Conservation (phyloP, 371 early-diverging fungal species). For the Amoeboaphelidium occidentale region DNA sequence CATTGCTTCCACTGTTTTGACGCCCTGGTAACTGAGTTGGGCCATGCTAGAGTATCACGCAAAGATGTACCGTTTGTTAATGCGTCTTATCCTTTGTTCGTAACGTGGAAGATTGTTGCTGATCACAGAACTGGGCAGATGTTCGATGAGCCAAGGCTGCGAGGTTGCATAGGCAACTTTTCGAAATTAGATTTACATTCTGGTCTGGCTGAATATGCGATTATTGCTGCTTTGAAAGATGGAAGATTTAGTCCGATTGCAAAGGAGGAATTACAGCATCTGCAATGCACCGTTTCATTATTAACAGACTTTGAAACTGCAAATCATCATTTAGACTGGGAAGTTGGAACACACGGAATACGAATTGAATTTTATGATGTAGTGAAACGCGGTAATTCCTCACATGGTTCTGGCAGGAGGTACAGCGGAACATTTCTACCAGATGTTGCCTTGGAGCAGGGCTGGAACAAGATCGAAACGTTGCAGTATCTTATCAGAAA, state of each 20-base stretch:
- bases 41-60: no score
- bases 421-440: not conserved
- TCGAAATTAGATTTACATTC: not conserved
- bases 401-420: no score
- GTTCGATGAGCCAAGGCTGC: not conserved
- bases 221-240: not conserved
- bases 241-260: not conserved
- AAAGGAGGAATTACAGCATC: not conserved
- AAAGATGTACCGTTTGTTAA: no score
- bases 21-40: no score
- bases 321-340: not conserved
- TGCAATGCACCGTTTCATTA: not conserved
- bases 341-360: not conserved
- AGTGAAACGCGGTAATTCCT: no score
- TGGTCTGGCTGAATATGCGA: not conserved
- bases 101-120: not conserved
- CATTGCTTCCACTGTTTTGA: no score
- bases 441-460: not conserved
- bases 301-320: not conserved
- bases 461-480: not conserved
- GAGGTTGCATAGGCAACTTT: not conserved
- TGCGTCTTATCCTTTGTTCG: not conserved
- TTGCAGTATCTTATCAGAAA: not conserved
- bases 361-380: not conserved
- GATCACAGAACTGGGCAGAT: not conserved